Evolutionary conservation across 2,329 filamentous ascomycete species (phyloP).

Genomic region (Cercospora sp.): DNA sequence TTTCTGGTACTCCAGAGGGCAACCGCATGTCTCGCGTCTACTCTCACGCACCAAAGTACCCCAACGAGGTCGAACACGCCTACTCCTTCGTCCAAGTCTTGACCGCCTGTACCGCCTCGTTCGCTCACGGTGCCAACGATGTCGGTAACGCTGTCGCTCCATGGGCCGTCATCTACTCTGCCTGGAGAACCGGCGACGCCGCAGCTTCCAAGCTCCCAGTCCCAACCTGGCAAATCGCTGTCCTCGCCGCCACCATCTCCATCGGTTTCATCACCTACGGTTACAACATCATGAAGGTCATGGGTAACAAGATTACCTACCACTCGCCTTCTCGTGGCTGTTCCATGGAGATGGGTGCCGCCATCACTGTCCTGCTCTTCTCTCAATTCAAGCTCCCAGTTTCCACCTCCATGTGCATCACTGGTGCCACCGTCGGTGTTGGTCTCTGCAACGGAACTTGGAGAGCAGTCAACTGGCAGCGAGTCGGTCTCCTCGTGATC

Average conservation of each 20-base stretch:
- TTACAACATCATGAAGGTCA: conserved; percentile 63
- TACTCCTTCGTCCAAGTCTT: conserved; percentile 68
- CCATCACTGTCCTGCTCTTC: conserved; percentile 63
- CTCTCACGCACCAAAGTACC: conserved; percentile 59
- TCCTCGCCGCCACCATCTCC: conserved; percentile 58
- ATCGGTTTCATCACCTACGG: conserved; percentile 63
- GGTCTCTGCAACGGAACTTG: conserved; percentile 61
- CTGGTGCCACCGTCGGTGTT: conserved; percentile 62
- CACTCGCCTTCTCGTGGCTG: conserved; percentile 58
- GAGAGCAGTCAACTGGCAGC: conserved; percentile 63
- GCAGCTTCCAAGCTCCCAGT: conserved; percentile 64
- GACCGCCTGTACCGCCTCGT: conserved; percentile 70
- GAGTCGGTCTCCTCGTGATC: conserved; percentile 60
- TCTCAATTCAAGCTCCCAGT: conserved; percentile 63
- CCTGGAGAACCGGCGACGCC: conserved; percentile 54
- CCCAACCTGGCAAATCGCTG: conserved; percentile 73
- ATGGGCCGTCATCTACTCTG: conserved; percentile 62
- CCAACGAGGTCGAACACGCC: conserved; percentile 62
- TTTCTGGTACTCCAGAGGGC: conserved; percentile 71
- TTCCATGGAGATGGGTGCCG: conserved; percentile 62
- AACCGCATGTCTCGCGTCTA: conserved; percentile 64
- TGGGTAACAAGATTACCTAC: conserved; percentile 61
- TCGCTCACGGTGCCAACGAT: conserved; percentile 70
- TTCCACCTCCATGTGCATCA: conserved; percentile 66
- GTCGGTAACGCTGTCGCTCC: conserved; percentile 65